phyloP scores from a whole-genome alignment of 208 protist genomes.

The Entamoeba dispar region DNA sequence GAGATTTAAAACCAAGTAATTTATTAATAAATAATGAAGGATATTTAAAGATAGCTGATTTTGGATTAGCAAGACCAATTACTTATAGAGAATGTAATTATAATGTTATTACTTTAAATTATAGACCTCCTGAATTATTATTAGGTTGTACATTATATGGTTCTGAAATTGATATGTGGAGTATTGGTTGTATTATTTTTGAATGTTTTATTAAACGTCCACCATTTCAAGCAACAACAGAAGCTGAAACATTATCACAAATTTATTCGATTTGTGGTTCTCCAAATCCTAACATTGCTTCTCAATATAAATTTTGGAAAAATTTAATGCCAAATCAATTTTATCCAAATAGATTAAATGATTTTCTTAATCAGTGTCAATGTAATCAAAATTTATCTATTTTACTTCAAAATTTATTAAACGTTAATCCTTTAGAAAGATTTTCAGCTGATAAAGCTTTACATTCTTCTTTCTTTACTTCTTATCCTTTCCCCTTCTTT shows the following conservation, averaged over 20 bases:
- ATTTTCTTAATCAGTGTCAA: background rate
- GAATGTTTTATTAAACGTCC: background rate
- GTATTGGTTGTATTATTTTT: background rate
- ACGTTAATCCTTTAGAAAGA: background rate
- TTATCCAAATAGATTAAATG: background rate
- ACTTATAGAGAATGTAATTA: background rate
- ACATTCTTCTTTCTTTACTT: background rate
- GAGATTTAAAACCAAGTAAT: constrained; percentile 49
- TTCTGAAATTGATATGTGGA: constrained; percentile 4
- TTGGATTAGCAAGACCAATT: background rate
- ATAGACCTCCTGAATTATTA: background rate
- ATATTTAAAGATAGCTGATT: background rate
- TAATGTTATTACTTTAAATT: background rate
- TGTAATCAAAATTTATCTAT: background rate
- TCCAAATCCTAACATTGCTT: background rate
- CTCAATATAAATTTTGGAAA: background rate
- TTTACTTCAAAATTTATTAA: background rate
- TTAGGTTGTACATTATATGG: background rate
- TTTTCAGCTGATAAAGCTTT: background rate
- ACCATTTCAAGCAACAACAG: background rate
- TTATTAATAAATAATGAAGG: background rate
- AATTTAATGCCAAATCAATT: background rate
- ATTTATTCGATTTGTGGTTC: background rate
- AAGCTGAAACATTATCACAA: background rate
- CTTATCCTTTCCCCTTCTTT: background rate